phyloP scores from a whole-genome alignment of 164 flowering plant species.

The Vitis amurensis region DNA sequence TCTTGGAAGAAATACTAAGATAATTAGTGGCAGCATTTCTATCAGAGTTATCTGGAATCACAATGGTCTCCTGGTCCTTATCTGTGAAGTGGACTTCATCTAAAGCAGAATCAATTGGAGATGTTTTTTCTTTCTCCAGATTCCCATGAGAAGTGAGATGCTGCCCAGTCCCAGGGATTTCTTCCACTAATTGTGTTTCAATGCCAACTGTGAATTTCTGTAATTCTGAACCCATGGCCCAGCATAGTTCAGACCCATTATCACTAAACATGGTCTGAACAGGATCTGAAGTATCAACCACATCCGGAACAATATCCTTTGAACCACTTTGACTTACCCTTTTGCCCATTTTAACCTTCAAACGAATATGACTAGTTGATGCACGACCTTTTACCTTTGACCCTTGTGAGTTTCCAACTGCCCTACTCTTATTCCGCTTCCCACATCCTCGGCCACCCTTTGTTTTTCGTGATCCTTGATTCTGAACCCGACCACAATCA shows the following conservation, averaged over 20 bases:
- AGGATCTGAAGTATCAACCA: constrained; percentile 24
- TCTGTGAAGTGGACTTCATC: constrained; percentile 21
- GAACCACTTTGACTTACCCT: constrained; percentile 14
- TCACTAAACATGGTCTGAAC: constrained; percentile 9
- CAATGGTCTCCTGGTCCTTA: constrained; percentile 27
- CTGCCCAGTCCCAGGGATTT: constrained; percentile 14
- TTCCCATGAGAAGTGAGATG: constrained; percentile 7
- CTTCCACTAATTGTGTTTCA: constrained; percentile 17
- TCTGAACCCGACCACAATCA: constrained; percentile 20
- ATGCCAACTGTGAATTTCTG: constrained; percentile 12
- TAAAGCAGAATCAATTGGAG: constrained; percentile 18
- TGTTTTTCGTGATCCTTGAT: constrained; percentile 16
- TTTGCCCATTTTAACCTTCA: constrained; percentile 57
- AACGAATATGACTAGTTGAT: constrained; percentile 31
- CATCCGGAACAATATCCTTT: constrained; percentile 23
- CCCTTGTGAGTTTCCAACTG: constrained; percentile 17
- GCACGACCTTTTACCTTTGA: constrained; percentile 26
- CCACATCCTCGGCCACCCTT: constrained; percentile 21
- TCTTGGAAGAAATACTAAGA: constrained; percentile 21
- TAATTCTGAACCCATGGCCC: constrained; percentile 10
- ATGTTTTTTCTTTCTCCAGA: constrained; percentile 10
- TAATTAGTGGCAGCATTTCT: constrained; percentile 23
- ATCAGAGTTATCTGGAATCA: constrained; percentile 23
- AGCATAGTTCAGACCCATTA: constrained; percentile 2
- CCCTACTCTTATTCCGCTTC: constrained; percentile 25